Evolutionary conservation across 495 filamentous ascomycete genomes (phyloP), one percentile per base, ranked within the genome.

Genomic region (Copromyces sp.): DNA sequence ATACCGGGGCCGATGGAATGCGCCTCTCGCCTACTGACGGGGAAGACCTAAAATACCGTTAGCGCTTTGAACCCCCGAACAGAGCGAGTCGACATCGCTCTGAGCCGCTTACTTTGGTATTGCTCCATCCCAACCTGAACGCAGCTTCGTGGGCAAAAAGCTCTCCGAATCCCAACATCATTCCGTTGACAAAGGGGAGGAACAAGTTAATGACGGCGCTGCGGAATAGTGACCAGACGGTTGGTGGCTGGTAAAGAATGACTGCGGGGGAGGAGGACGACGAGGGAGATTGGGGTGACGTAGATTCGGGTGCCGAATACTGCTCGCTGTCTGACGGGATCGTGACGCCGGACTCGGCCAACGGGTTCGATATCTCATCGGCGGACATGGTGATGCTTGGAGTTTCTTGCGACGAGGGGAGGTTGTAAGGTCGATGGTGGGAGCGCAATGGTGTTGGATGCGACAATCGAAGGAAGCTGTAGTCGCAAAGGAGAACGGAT

Each of bases 161-260:
- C 82, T 99, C 95, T 32, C 95, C 95, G 78, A 99, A 97, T 6
- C 95, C 95, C 71, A 99, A 83, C 95, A 99, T 99, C 82, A 99
- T 86, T 29, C 95, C 95, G 82, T 99, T 99, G 76, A 99, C 89
- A 74, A 99, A 99, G 0, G 95, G 95, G 3, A 99, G 84, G 0
- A 99, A 73, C 9, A 99, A 84, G 80, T 99, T 99, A 82, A 99
- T 98, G 5, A 94, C 94, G 8, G 94, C 93, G 9, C 95, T 93
- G 41, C 95, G 90, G 69, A 98, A 69, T 45, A 99, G 78, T 39
- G 92, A 88, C 92, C 92, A 95, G 40, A 95, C 70, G 0, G 93
- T 95, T 0, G 96, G 94, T 17, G 94, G 93, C 40, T 90, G 88
- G 86, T 98, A 99, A 40, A 98, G 86, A 39, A 98, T 90, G 74